Base-by-base conservation (phyloP, 1,139 yeast genomes). In the Sugiyamaella neomexicana region DNA sequence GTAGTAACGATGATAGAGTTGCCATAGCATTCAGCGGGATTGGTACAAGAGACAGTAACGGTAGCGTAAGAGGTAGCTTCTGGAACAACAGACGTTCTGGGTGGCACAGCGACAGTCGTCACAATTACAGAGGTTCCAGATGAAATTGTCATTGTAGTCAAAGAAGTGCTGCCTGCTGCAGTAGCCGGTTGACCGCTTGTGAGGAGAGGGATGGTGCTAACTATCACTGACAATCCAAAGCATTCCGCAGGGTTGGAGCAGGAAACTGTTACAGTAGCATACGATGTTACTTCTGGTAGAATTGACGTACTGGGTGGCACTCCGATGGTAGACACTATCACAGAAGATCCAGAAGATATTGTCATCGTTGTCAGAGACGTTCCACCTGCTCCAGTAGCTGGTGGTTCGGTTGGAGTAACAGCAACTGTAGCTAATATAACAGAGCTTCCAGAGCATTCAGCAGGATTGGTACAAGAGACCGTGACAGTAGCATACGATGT, bases 191-290 rank as follows among this genome's bases (percentile, higher is more conserved):
- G 9, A 20, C 39, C n/a, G 10, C 50, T 20, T 43, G 34, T 20
- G 10, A 49, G 7, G 3, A 44, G 29, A 12, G 54, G 37, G 32
- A 54, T 38, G n/a, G 50, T 49, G 16, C 46, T 47, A 36, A 46
- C 43, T 20, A 31, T 44, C 17, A 27, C 38, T 3, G 53, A 54
- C n/a, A 25, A 12, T 1, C 54, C 56, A 10, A 52, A 50, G 45
- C 56, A 54, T n/a, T 20, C 37, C 1, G 54, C 51, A 31, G 54
- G 40, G 31, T 51, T 27, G 17, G 50, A 15, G 38, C 55, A 53
- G n/a, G 55, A 51, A 15, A 49, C 31, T 6, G 55, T 53, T 36
- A 48, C 12, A 40, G 43, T 39, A 16, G 43, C 16, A 9, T n/a
- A 17, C 4, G 43, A 39, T 7, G 43, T 39, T 10, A 9, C 27